These are phyloP conservation scores for Backusella liffmaniae DNA, from an alignment of 192 early-diverging fungal species.

Conservation along the genomic window DNA sequence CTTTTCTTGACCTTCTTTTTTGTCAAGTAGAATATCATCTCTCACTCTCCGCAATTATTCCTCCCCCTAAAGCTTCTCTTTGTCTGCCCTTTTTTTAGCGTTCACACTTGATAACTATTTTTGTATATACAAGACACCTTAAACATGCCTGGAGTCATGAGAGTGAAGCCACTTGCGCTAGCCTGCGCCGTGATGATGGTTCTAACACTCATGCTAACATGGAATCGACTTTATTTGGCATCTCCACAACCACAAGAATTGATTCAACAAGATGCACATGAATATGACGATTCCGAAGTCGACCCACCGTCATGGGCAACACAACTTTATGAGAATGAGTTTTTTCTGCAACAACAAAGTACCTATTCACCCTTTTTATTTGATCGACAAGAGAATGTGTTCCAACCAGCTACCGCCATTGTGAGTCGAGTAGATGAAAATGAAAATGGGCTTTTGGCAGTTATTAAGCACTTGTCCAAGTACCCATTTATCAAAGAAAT, in stretches of 20 bases:
- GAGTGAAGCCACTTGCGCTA: neutral
- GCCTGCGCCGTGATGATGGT: neutral
- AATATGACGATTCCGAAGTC: neutral
- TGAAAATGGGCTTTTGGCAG: slow-evolving; percentile 34
- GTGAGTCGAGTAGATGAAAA: slow-evolving; percentile 18
- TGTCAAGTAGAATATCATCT: neutral
- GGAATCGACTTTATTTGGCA: neutral
- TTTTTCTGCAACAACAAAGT: neutral
- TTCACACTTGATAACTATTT: neutral
- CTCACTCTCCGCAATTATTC: neutral
- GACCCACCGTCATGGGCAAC: slow-evolving; percentile 2
- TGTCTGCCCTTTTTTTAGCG: too few species aligned
- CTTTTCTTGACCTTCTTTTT: neutral
- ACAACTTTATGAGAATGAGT: neutral
- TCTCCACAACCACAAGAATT: neutral
- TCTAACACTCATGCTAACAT: neutral
- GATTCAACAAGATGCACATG: neutral
- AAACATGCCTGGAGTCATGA: neutral
- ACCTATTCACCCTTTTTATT: neutral
- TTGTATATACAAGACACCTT: neutral
- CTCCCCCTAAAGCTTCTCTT: neutral
- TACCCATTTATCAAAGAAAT: slow-evolving; percentile 61
- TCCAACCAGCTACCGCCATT: slow-evolving; percentile 44
- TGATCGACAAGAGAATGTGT: neutral
- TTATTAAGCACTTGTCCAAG: slow-evolving; percentile 43